Evolutionary conservation across 306 rosid species (phyloP).

Genomic region (Trichosanthes cucumerina): DNA sequence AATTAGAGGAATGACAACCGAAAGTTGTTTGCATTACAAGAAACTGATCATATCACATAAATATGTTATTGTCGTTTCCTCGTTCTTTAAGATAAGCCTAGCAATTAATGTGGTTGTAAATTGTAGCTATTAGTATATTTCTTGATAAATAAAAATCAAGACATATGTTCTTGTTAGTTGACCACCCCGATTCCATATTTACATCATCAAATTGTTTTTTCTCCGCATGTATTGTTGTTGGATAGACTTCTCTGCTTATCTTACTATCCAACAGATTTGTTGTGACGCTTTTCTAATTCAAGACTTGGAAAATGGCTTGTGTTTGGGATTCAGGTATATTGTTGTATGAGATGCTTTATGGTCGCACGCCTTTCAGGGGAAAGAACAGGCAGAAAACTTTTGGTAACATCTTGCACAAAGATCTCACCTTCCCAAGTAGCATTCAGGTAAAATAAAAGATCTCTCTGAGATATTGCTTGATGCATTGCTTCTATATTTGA

Average conservation of each 20-base stretch:
- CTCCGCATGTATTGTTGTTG: not conserved
- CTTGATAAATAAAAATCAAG: not conserved
- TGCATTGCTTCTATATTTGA: not conserved
- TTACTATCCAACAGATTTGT: not conserved
- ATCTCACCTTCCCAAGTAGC: conserved; percentile 95
- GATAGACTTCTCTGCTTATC: not conserved
- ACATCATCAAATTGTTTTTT: not conserved
- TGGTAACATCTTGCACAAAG: conserved; percentile 81
- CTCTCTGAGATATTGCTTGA: not conserved
- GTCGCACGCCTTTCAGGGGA: conserved; percentile 95
- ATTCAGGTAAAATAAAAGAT: conserved; percentile 43
- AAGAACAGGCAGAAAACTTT: conserved; percentile 92
- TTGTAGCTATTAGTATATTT: not conserved
- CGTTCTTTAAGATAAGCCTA: not conserved
- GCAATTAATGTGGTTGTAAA: not conserved
- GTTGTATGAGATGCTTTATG: conserved; percentile 93
- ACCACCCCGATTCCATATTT: not conserved
- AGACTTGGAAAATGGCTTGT: not conserved
- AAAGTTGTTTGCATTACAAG: not conserved
- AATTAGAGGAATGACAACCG: not conserved
- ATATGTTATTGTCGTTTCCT: not conserved
- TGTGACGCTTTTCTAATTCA: not conserved
- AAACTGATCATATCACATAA: not conserved
- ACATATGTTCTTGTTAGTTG: not conserved
- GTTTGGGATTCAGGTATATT: conserved; percentile 56